Percentiles rank a stretch among this genome's conserved stretches.
Evolutionary conservation across 1,284 basidiomycete species (phyloP).

Genomic region (Sanghuangporus weigelae): DNA sequence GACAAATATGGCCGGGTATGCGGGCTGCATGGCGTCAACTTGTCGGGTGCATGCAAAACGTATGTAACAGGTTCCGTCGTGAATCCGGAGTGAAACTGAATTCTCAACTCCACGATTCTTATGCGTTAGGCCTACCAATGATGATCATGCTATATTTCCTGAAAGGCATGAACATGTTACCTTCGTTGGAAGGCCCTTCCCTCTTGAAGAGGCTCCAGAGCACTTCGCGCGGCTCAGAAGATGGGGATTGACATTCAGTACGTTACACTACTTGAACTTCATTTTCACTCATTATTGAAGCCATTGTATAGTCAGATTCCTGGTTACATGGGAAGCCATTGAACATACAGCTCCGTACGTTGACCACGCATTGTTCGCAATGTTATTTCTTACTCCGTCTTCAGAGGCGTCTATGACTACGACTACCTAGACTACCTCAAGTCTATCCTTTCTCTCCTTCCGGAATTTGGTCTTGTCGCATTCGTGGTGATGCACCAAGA

Average conservation of each 20-base stretch:
- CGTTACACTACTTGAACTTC: conserved; percentile 24
- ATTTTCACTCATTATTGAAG: not conserved
- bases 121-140: conserved; percentile 51
- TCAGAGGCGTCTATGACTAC: conserved; percentile 75
- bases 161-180: conserved; percentile 56
- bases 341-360: conserved; percentile 88
- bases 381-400: not conserved
- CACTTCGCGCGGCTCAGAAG: conserved; percentile 75
- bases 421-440: conserved; percentile 84
- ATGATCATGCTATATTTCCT: conserved; percentile 60
- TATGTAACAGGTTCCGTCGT: conserved; percentile 34
- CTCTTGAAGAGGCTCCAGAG: conserved; percentile 75
- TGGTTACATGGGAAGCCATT: conserved; percentile 95
- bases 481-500: conserved; percentile 87
- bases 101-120: not conserved
- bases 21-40: conserved; percentile 73
- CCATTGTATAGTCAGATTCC: conserved; percentile 64
- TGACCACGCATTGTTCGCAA: not conserved
- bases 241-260: conserved; percentile 86
- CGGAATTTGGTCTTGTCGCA: conserved; percentile 74
- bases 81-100: not conserved
- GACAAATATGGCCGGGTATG: conserved; percentile 76
- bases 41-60: conserved; percentile 81
- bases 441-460: conserved; percentile 68
- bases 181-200: conserved; percentile 82